These are phyloP conservation scores for Starmerella khaoyaiensis DNA, from an alignment of 805 yeast genomes.

Conservation along the genomic window DNA sequence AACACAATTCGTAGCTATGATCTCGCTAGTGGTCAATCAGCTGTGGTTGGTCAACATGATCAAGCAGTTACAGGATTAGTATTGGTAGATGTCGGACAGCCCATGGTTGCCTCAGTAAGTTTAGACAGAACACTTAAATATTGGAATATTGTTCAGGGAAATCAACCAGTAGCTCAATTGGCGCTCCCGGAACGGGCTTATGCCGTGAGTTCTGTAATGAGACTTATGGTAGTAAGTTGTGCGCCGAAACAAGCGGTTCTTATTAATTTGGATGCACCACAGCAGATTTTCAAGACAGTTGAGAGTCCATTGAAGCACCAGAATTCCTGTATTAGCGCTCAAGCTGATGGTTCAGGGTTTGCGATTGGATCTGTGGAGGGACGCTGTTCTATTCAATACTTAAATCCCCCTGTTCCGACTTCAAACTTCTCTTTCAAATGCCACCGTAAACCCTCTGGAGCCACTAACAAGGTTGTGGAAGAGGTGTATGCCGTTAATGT, in stretches of 20 bases:
- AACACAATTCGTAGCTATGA: conserved; percentile 77
- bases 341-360: conserved; percentile 83
- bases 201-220: conserved; percentile 71
- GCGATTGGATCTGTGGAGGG: conserved; percentile 93
- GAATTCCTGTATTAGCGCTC: conserved; percentile 70
- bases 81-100: conserved; percentile 60
- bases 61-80: conserved; percentile 65
- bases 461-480: conserved; percentile 43
- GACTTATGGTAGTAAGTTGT: conserved; percentile 80
- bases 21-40: conserved; percentile 64
- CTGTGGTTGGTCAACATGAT: conserved; percentile 76
- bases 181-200: conserved; percentile 83
- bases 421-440: conserved; percentile 83
- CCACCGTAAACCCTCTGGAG: conserved; percentile 56
- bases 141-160: conserved; percentile 80
- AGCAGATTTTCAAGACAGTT: conserved; percentile 57
- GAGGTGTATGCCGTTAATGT: conserved; percentile 68
- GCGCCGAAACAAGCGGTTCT: conserved; percentile 76
- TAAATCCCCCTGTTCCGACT: conserved; percentile 53
- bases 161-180: conserved; percentile 61
- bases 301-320: conserved; percentile 80
- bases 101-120: conserved; percentile 77
- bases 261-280: conserved; percentile 67
- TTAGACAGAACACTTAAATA: conserved; percentile 93
- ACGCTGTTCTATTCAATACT: conserved; percentile 85